These are phyloP conservation scores for Dothiorella sarmentorum DNA, from an alignment of 2,329 filamentous ascomycete species.

Conservation along the genomic window DNA sequence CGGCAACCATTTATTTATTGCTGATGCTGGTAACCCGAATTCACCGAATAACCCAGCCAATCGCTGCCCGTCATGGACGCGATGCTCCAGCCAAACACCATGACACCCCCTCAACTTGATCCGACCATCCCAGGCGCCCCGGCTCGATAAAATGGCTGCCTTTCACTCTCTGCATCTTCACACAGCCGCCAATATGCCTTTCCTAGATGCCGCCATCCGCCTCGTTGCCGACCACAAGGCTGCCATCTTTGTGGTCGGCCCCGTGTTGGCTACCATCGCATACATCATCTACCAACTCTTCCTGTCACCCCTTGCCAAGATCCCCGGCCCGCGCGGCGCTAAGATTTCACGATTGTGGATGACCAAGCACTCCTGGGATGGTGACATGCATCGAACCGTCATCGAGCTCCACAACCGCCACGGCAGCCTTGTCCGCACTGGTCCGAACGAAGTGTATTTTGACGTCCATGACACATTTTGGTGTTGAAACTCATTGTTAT, in stretches of 20 bases:
- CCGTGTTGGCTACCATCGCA: neutral
- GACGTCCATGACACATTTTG: neutral
- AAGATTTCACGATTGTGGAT: conserved; percentile 30
- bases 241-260: neutral
- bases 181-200: neutral
- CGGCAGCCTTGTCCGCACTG: conserved; percentile 27
- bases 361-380: conserved; percentile 30
- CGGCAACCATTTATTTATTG: too few species aligned
- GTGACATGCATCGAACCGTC: conserved; percentile 29
- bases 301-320: conserved; percentile 24
- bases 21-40: conserved; percentile 5
- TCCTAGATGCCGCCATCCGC: neutral
- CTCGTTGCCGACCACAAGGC: neutral
- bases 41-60: conserved; percentile 3
- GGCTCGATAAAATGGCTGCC: conserved; percentile 7
- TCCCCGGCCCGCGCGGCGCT: conserved; percentile 31
- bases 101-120: neutral
- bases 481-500: neutral
- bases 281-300: conserved; percentile 22
- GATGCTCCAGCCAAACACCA: neutral
- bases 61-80: neutral
- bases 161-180: neutral
- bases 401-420: conserved; percentile 29
- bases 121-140: neutral
- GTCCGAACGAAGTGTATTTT: conserved; percentile 14